These are phyloP conservation scores for Coemansia erecta DNA, from an alignment of 192 early-diverging fungal genomes.

Conservation along the genomic window DNA sequence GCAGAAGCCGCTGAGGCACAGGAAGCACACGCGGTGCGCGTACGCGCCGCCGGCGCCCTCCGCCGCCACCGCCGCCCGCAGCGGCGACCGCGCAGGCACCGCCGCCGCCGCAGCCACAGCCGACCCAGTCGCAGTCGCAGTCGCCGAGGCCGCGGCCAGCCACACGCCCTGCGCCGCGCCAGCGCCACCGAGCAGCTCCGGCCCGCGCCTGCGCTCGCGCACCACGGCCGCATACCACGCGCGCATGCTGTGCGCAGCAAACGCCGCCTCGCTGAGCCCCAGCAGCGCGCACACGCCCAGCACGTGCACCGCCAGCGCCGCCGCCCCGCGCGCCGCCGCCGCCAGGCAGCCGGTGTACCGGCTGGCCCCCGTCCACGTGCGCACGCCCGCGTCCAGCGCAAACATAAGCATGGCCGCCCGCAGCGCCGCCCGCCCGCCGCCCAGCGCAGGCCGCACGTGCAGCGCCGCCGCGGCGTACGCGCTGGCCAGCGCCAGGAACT, in stretches of 20 bases:
- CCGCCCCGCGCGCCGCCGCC: not conserved
- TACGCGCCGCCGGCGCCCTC: conserved; percentile 16
- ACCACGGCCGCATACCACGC: conserved; percentile 40
- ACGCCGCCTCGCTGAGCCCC: conserved; percentile 27
- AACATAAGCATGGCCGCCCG: not conserved
- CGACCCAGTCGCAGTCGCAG: no score
- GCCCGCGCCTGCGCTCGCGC: conserved; percentile 34
- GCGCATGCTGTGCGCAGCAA: conserved; percentile 32
- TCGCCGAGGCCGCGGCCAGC: not conserved
- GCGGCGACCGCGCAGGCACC: not conserved
- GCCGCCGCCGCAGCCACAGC: not conserved
- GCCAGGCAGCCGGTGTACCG: not conserved
- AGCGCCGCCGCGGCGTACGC: not conserved
- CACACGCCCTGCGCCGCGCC: not conserved
- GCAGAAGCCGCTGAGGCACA: conserved; percentile 47
- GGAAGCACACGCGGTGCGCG: conserved; percentile 41
- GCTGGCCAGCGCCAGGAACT: not conserved
- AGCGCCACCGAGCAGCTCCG: conserved; percentile 11
- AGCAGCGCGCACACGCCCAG: conserved; percentile 19
- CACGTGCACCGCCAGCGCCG: conserved; percentile 25
- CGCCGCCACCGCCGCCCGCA: not conserved
- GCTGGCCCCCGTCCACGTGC: not conserved
- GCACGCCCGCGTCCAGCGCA: not conserved
- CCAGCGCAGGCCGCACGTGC: not conserved
- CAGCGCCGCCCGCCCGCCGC: not conserved